Base-by-base conservation (phyloP, 2,329 filamentous ascomycete genomes). In the Calonectria leucothoes region DNA sequence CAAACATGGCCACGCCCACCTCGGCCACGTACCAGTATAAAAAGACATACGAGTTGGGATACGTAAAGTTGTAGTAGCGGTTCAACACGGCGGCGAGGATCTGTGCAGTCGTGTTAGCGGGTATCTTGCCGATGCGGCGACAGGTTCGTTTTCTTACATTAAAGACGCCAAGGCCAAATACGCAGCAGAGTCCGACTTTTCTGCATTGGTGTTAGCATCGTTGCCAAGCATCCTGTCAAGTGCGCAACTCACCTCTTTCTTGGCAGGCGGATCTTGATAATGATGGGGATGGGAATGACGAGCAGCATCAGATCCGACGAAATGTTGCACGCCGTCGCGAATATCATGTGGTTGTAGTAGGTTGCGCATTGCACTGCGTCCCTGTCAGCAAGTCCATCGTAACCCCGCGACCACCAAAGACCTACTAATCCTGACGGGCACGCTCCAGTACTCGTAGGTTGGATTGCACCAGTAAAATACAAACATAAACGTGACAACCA, bases 11-110 rank as follows among this genome's bases (percentile, higher is more conserved):
- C 0, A 91, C 91, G 55, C 88, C 89, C 15, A 88, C 87, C 79
- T 93, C 91, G 33, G 90, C 87, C 11, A 91, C 87, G 75, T 91
- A 91, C 90, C 91, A 93, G 76, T 88, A 88, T 0, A 91, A 87
- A 85, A 91, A 93, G 45, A 88, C 82, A 17, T 85, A 83, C 3
- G 88, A 89, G 79, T 90, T 92, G 0, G 89, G 89, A 25, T 90
- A 82, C 20, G 83, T 87, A 73, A 93, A 91, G 55, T 89, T 91
- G 82, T 91, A 91, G 78, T 91, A 90, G 73, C 92, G 91, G 83
- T 91, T 92, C 20, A 93, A 83, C 7, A 89, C 86, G 14, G 90
- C 89, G 23, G 89, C 88, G 17, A 92, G 82, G 65, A 93, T 90
- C 77, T 88, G 83, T 20, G n/a, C 20, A n/a, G n/a, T n/a, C 20